Base-by-base conservation (phyloP, 2,329 filamentous ascomycete species). In the Fusarium incarnatum region DNA sequence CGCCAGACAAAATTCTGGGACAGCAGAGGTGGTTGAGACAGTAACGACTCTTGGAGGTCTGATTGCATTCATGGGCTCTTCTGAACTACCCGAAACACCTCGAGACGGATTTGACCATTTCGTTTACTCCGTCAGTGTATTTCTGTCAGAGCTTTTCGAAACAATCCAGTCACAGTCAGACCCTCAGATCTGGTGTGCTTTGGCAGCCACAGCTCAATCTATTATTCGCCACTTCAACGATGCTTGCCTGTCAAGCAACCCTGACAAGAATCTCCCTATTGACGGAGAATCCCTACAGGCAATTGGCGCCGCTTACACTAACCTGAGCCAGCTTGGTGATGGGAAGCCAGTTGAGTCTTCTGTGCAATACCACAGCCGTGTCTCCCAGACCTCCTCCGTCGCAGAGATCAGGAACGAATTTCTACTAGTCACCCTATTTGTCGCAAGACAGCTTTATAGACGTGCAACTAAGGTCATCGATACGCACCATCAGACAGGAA, bases 21-120 rank as follows among this genome's bases (percentile, higher is more conserved):
- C 56, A 12, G 32, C 67, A 3, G 72, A 77, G 12, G 71, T 75
- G 7, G 68, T 71, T 7, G 70, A 76, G 44, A 72, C 68, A 11
- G 77, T 83, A 8, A 77, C 78, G 30, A 75, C 74, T 28, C 76
- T 86, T 4, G 78, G 84, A 6, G 79, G 80, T 12, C 79, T 84
- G 3, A 69, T 89, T 5, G 83, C 83, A 5, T 85, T 82, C 56
- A 79, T 88, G 49, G 84, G 84, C 28, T 86, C 84, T 72, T 86
- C 84, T 2, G 77, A 81, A 42, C 62, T 81, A 1, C 79, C 80
- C 2, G 68, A 60, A 4, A 62, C 47, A 11, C 61, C 72, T 6
- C 68, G 70, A 3, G 68, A 73, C 8, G 75, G 77, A 3, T 74
- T 84, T n/a, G 61, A 74, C 16, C 81, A 85, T 63, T 84, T 84